Evolutionary conservation across 805 yeast species (phyloP), one percentile per base, ranked within the genome.

Genomic region (Zygotorulaspora danielsina): DNA sequence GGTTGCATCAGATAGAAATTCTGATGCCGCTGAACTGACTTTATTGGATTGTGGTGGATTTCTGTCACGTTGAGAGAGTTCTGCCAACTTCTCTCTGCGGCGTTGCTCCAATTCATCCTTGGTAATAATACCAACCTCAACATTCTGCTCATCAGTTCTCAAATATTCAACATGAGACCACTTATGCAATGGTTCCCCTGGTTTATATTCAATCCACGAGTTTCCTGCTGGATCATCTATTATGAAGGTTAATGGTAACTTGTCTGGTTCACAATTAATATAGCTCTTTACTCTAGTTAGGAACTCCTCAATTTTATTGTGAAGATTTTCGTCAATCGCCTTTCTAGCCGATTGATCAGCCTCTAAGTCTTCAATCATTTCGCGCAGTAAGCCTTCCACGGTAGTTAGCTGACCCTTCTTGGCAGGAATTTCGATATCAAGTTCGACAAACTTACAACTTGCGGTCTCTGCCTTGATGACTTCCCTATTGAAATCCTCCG

Each of bases 151-250:
- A 31, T 86, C 87, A 1, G 93, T 76, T 64, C 98, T 78, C 51
- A 73, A 65, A 61, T 89, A 93, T 54, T 86, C 89, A 22, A 73
- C 70, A 63, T 79, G 83, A 18, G 93, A 74, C 96, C 96, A 90
- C 63, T 89, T 87, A 64, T 86, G 94, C 25, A 83, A 70, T 4
- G 95, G 73, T 60, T 87, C 96, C 44, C 85, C 89, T 13, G 96
- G 96, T 44, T 76, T 64, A 61, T 73, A 86, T 58, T 86, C 96
- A 39, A 93, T 79, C 95, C 97, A 93, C 4, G 97, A 90, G 68
- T 93, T 93, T 11, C 98, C 98, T 1, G 96, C 76, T 19, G 98
- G 97, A 63, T 93, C 98, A 62, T 89, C 96, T 8, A 87, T 67
- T 17, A 73, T 70, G 34, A 90, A 73, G 0, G 94, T 84, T 46